phyloP scores from a whole-genome alignment of 1,284 basidiomycete species.

The Tilletia indica region DNA sequence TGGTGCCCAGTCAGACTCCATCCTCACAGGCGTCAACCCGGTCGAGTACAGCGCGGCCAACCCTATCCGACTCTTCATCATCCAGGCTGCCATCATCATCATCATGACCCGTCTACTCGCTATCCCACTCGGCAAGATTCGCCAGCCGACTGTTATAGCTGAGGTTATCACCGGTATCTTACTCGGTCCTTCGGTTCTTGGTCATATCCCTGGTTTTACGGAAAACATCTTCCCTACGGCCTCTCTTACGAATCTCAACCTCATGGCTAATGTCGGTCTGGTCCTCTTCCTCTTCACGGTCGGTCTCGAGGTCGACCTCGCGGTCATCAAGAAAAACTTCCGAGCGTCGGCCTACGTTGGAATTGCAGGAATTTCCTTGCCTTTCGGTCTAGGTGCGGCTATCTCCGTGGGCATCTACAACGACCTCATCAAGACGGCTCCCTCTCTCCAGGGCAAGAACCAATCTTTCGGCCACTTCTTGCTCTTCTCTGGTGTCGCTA shows the following conservation, averaged over 20 bases:
- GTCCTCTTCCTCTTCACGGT: slow-evolving; percentile 71
- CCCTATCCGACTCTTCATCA: slow-evolving; percentile 79
- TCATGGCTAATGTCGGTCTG: slow-evolving; percentile 83
- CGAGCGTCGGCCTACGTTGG: slow-evolving; percentile 60
- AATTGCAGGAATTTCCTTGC: slow-evolving; percentile 68
- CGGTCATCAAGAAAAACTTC: slow-evolving; percentile 65
- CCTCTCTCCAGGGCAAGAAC: slow-evolving; percentile 39
- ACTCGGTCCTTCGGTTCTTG: slow-evolving; percentile 58
- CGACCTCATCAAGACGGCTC: slow-evolving; percentile 66
- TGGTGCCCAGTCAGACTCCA: slow-evolving; percentile 33
- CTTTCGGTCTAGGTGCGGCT: slow-evolving; percentile 80
- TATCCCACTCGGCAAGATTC: slow-evolving; percentile 66
- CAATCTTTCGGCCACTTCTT: slow-evolving; percentile 81
- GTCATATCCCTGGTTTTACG: slow-evolving; percentile 49
- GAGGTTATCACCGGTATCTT: slow-evolving; percentile 82
- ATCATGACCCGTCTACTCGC: slow-evolving; percentile 71
- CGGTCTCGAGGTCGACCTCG: slow-evolving; percentile 82
- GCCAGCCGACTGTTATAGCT: slow-evolving; percentile 81
- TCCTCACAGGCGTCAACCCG: slow-evolving; percentile 70
- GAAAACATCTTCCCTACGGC: slow-evolving; percentile 48
- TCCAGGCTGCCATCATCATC: slow-evolving; percentile 66
- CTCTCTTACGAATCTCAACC: slow-evolving; percentile 75
- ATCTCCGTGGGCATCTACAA: slow-evolving; percentile 78
- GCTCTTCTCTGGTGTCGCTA: slow-evolving; percentile 87
- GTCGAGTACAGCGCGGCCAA: slow-evolving; percentile 64